Evolutionary conservation across 495 filamentous ascomycete genomes (phyloP).

Genomic region (Neurospora sp.): DNA sequence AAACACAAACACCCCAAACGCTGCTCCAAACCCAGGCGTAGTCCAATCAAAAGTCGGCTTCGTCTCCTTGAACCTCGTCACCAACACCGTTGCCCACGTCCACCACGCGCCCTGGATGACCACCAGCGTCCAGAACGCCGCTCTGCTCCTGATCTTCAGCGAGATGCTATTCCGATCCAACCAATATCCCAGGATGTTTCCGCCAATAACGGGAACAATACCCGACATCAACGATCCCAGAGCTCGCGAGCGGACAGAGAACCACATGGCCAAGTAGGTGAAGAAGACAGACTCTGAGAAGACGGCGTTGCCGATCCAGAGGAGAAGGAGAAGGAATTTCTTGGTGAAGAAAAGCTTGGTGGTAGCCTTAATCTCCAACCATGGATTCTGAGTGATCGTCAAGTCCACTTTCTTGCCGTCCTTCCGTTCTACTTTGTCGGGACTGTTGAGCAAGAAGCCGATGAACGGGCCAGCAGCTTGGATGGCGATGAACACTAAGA

Average conservation of each 20-base stretch:
- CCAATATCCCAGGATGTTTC: constrained; percentile 47
- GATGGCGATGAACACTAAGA: constrained; percentile 50
- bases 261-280: constrained; percentile 50
- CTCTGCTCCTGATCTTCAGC: constrained; percentile 38
- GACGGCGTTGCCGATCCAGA: constrained; percentile 51
- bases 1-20: constrained; percentile 49
- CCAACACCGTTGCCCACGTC: constrained; percentile 50
- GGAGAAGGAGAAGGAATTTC: constrained; percentile 47
- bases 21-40: constrained; percentile 43
- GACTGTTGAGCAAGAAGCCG: constrained; percentile 43
- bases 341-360: constrained; percentile 39
- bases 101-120: constrained; percentile 49
- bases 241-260: constrained; percentile 51
- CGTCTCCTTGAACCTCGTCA: constrained; percentile 40
- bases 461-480: constrained; percentile 48
- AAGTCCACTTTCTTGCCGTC: constrained; percentile 46
- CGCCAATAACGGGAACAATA: constrained; percentile 45
- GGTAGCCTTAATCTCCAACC: constrained; percentile 43
- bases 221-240: constrained; percentile 53
- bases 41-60: constrained; percentile 49
- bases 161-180: constrained; percentile 41
- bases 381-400: constrained; percentile 34
- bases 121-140: constrained; percentile 33
- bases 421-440: constrained; percentile 44
- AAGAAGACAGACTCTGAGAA: constrained; percentile 55